Percentiles rank a stretch among this genome's conserved stretches.
Evolutionary conservation across 2,329 filamentous ascomycete genomes (phyloP).

Genomic region (Colletotrichum magnum): DNA sequence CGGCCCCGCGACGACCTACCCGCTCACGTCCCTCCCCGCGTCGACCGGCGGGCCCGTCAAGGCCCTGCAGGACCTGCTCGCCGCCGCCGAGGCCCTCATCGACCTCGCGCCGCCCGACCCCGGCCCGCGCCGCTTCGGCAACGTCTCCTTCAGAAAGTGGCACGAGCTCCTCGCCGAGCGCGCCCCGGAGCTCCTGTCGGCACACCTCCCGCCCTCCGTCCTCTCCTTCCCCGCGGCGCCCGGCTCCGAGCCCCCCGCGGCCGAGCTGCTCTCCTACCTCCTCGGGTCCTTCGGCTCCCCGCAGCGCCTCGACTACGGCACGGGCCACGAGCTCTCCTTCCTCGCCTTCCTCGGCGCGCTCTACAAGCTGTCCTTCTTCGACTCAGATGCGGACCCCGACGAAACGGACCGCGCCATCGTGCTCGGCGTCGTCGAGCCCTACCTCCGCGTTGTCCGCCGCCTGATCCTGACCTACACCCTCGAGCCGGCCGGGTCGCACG

Average conservation of each 20-base stretch:
- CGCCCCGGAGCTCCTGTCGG: conserved; percentile 65
- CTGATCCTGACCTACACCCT: conserved; percentile 93
- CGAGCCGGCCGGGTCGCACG: conserved; percentile 95
- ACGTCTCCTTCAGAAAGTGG: conserved; percentile 91
- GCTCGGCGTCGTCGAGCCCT: conserved; percentile 86
- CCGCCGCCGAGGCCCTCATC: conserved; percentile 75
- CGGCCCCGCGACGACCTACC: conserved; percentile 58
- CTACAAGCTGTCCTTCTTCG: conserved; percentile 90
- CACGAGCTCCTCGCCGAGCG: conserved; percentile 76
- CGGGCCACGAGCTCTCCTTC: conserved; percentile 96
- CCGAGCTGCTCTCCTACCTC: conserved; percentile 71
- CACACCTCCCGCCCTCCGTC: conserved; percentile 46
- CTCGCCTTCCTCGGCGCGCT: conserved; percentile 89
- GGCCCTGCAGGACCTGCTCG: conserved; percentile 76
- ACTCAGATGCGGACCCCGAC: conserved; percentile 49
- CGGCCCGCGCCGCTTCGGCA: conserved; percentile 91
- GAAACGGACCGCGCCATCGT: conserved; percentile 84
- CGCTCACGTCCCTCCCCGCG: conserved; percentile 55
- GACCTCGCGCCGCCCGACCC: conserved; percentile 86
- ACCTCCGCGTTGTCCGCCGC: conserved; percentile 83
- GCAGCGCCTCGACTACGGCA: conserved; percentile 94
- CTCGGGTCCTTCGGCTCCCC: conserved; percentile 89
- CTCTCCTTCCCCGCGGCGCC: conserved; percentile 42
- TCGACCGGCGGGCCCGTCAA: conserved; percentile 68
- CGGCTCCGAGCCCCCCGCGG: conserved; percentile 44